A percentile compares a stretch with the other conserved stretches of the same genome.
Conservation (phyloP, 148 eudicot species). For the Tetragonia tetragonoides region DNA sequence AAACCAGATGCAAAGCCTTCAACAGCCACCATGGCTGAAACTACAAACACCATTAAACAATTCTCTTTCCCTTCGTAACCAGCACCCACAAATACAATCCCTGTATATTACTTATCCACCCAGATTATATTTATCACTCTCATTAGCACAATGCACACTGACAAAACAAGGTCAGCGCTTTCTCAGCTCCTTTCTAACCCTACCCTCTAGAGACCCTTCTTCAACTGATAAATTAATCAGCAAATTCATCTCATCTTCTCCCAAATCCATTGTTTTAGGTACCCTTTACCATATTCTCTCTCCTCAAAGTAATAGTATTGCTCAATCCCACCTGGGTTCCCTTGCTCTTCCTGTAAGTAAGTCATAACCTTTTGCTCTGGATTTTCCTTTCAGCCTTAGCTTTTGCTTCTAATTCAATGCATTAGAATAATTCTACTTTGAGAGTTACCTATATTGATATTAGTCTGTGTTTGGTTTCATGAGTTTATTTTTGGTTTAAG, state of each 20-base stretch:
- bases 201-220: conserved; percentile 31
- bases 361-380: not conserved
- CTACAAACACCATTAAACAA: not conserved
- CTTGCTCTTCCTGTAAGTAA: conserved; percentile 66
- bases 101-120: not conserved
- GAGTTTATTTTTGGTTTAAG: not conserved
- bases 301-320: conserved; percentile 21
- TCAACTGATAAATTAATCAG: conserved; percentile 41
- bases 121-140: not conserved
- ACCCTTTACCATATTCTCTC: conserved; percentile 69
- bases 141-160: conserved; percentile 28
- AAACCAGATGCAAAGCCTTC: not conserved
- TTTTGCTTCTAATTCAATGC: too few relatives aligned
- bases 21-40: not conserved
- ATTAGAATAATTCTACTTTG: too few relatives aligned
- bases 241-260: conserved; percentile 59
- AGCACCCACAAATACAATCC: not conserved
- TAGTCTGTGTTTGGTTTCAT: too few relatives aligned
- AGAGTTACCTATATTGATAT: too few relatives aligned
- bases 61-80: not conserved
- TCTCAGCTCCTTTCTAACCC: conserved; percentile 45
- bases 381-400: not conserved
- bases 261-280: conserved; percentile 59
- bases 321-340: conserved; percentile 46
- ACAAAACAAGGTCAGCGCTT: conserved; percentile 64